Percentiles rank a stretch among this genome's conserved stretches.
These are phyloP conservation scores for Salix suchowensis DNA, from an alignment of 345 rosid genomes.

Conservation along the genomic window DNA sequence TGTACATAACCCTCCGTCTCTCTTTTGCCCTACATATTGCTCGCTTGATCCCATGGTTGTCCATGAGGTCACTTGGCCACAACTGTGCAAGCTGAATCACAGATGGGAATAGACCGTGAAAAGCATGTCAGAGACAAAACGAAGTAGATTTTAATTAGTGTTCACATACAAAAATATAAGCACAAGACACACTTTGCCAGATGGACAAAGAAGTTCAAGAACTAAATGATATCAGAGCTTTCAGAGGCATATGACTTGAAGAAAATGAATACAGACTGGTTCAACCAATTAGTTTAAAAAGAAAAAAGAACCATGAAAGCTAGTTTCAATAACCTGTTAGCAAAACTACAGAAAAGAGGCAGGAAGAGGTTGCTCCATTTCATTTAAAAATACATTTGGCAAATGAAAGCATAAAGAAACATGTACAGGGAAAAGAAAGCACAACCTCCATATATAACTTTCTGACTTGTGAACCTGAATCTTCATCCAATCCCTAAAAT, in stretches of 20 bases:
- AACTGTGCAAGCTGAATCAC: conserved; percentile 67
- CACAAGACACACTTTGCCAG: background rate
- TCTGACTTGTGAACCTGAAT: conserved; percentile 76
- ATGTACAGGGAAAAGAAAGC: conserved; percentile 3
- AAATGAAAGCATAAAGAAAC: background rate
- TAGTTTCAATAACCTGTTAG: background rate
- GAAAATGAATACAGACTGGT: background rate
- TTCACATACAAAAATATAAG: background rate
- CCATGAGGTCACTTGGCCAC: conserved; percentile 86
- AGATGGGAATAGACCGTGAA: conserved; percentile 22
- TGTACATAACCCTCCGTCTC: conserved; percentile 46
- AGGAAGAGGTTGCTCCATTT: background rate
- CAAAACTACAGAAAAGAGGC: background rate
- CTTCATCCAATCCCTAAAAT: conserved; percentile 82
- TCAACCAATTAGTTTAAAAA: background rate
- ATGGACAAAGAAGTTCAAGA: background rate
- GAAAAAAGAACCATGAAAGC: background rate
- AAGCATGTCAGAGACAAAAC: conserved; percentile 10
- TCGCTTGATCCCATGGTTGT: conserved; percentile 82
- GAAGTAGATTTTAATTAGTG: background rate
- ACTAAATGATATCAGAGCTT: background rate
- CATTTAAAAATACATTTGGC: background rate
- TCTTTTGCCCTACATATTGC: conserved; percentile 88
- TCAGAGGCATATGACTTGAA: background rate
- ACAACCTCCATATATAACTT: conserved; percentile 77